phyloP scores from a whole-genome alignment of 805 yeast species.

The Candida caryicola region DNA sequence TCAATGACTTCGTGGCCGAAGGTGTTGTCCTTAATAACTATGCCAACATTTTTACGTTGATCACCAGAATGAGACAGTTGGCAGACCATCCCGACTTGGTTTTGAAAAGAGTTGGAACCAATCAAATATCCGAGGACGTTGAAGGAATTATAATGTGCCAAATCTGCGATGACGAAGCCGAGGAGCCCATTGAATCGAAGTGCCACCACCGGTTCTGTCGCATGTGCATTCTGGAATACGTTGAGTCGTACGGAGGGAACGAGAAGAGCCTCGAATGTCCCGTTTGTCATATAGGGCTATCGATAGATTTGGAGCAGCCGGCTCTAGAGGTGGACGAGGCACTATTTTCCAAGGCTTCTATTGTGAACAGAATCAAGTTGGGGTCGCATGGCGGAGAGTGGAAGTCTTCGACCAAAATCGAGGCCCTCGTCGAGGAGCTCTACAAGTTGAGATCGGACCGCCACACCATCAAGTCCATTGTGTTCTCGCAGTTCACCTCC shows the following conservation, averaged over 20 bases:
- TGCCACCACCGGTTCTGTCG: slow-evolving; percentile 95
- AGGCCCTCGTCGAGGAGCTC: slow-evolving; percentile 90
- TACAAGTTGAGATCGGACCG: slow-evolving; percentile 82
- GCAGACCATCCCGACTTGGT: slow-evolving; percentile 99
- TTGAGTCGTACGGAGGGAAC: slow-evolving; percentile 72
- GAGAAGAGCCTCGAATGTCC: slow-evolving; percentile 75
- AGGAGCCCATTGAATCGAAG: slow-evolving; percentile 91
- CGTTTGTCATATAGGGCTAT: slow-evolving; percentile 89
- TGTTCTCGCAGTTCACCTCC: slow-evolving; percentile 94
- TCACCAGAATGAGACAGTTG: slow-evolving; percentile 95
- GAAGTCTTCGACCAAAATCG: slow-evolving; percentile 95
- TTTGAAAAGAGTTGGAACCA: slow-evolving; percentile 58
- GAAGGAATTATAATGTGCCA: slow-evolving; percentile 75
- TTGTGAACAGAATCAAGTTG: slow-evolving; percentile 84
- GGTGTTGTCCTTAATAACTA: slow-evolving; percentile 96
- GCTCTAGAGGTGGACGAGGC: slow-evolving; percentile 70
- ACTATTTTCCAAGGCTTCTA: slow-evolving; percentile 59
- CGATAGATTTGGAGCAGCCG: slow-evolving; percentile 87
- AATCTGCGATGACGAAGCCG: slow-evolving; percentile 96
- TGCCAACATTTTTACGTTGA: slow-evolving; percentile 93
- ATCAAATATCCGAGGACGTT: slow-evolving; percentile 34
- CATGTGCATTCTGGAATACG: slow-evolving; percentile 85
- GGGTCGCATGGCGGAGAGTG: slow-evolving; percentile 68
- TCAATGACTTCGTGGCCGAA: slow-evolving; percentile 89
- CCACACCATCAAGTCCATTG: slow-evolving; percentile 91